Evolutionary conservation across 2,329 filamentous ascomycete species (phyloP).

Genomic region (Talaromyces sp.): DNA sequence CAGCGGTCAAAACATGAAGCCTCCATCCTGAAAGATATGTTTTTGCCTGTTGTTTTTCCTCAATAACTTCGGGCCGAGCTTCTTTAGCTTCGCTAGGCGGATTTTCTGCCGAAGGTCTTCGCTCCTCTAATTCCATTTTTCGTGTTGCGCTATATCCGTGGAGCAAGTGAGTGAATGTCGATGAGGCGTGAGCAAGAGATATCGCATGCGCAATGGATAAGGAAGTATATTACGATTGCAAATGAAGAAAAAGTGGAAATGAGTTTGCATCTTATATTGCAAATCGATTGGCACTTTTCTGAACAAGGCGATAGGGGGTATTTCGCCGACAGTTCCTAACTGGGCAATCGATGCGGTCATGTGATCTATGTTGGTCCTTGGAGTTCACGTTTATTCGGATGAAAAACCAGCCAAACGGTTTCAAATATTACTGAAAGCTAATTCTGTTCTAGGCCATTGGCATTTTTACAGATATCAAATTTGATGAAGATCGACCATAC

Average conservation of each 20-base stretch:
- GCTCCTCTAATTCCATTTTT: background rate
- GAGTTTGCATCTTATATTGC: background rate
- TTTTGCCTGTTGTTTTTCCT: background rate
- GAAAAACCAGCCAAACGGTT: background rate
- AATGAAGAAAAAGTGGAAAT: background rate
- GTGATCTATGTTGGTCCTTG: background rate
- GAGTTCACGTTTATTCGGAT: background rate
- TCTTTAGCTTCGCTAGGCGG: background rate
- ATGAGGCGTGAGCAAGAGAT: background rate
- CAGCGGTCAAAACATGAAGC: background rate
- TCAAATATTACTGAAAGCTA: background rate
- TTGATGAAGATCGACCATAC: no score
- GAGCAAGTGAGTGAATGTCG: background rate
- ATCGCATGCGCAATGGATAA: background rate
- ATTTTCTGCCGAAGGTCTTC: background rate
- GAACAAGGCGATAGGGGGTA: no score
- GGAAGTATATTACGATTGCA: background rate
- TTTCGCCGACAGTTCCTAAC: background rate
- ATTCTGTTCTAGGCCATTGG: background rate
- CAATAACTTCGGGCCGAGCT: background rate
- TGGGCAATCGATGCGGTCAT: constrained; percentile 12
- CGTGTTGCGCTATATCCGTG: background rate
- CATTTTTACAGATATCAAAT: no score
- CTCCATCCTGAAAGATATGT: constrained; percentile 9
- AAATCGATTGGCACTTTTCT: background rate